phyloP scores from a whole-genome alignment of 2,329 filamentous ascomycete species.

The Penicillium sp. region DNA sequence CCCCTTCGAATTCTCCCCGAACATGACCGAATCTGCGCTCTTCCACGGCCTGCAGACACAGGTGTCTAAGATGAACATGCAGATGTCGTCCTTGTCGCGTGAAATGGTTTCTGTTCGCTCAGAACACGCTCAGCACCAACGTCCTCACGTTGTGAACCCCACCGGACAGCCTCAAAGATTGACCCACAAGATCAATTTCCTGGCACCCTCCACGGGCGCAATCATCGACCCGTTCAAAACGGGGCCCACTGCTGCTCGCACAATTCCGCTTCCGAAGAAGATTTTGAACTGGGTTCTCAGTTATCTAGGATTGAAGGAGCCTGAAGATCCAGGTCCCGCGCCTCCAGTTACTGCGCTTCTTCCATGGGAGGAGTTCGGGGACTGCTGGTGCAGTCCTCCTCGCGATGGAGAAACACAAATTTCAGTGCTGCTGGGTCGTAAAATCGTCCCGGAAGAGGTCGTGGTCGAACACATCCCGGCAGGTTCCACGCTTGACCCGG shows the following conservation, averaged over 20 bases:
- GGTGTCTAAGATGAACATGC: constrained; percentile 27
- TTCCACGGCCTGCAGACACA: constrained; percentile 28
- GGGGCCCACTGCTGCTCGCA: constrained; percentile 53
- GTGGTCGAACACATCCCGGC: constrained; percentile 69
- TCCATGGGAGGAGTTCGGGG: constrained; percentile 72
- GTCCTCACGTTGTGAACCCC: constrained; percentile 19
- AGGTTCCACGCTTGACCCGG: constrained; percentile 60
- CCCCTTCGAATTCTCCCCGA: constrained; percentile 17
- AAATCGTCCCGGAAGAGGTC: constrained; percentile 65
- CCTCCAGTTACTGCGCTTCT: constrained; percentile 58
- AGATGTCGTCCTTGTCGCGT: constrained; percentile 33
- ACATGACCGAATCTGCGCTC: constrained; percentile 24
- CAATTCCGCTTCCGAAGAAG: constrained; percentile 18
- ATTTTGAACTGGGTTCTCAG: too few relatives aligned
- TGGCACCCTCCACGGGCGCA: constrained; percentile 65
- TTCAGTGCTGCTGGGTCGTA: constrained; percentile 36
- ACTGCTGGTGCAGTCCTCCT: constrained; percentile 76
- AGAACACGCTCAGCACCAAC: constrained; percentile 20
- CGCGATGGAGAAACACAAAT: constrained; percentile 47
- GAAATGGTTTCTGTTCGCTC: constrained; percentile 28
- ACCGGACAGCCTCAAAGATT: background rate
- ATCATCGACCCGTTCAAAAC: constrained; percentile 58
- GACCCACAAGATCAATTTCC: constrained; percentile 65
- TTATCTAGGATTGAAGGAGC: background rate
- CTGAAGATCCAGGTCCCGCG: background rate